Evolutionary conservation across 495 filamentous ascomycete species (phyloP).

Genomic region (Penicillium diatomitis): DNA sequence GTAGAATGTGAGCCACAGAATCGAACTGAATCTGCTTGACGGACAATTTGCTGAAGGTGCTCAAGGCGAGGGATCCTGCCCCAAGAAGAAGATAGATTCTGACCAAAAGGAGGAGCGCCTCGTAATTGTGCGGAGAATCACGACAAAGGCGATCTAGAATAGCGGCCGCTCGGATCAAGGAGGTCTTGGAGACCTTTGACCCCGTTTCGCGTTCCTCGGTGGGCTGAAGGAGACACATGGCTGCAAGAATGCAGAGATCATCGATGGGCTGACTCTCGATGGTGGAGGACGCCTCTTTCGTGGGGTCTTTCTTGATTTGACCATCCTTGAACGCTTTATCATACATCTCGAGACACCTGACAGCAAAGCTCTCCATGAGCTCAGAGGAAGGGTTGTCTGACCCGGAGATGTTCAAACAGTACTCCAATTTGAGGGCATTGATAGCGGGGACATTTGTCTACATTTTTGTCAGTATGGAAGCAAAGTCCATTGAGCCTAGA

Average conservation of each 20-base stretch:
- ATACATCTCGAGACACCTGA: slow-evolving; percentile 41
- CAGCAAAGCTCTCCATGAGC: slow-evolving; percentile 35
- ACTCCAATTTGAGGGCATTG: slow-evolving; percentile 50
- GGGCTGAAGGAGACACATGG: slow-evolving; percentile 44
- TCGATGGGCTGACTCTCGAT: slow-evolving; percentile 51
- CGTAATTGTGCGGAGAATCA: slow-evolving; percentile 49
- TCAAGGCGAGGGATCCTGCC: slow-evolving; percentile 43
- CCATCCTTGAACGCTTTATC: slow-evolving; percentile 8
- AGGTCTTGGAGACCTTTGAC: slow-evolving; percentile 20
- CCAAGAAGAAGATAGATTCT: slow-evolving; percentile 47
- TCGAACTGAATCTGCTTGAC: slow-evolving; percentile 56
- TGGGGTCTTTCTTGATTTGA: background rate
- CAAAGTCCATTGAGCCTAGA: background rate
- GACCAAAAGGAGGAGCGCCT: slow-evolving; percentile 45
- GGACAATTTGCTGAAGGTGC: slow-evolving; percentile 44
- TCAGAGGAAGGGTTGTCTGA: slow-evolving; percentile 22
- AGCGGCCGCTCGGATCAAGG: slow-evolving; percentile 41
- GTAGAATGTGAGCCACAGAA: slow-evolving; percentile 47
- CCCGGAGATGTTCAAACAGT: slow-evolving; percentile 41
- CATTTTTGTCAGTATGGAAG: slow-evolving; percentile 1
- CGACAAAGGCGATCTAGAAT: slow-evolving; percentile 42
- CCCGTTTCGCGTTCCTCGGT: slow-evolving; percentile 12
- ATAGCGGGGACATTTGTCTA: slow-evolving; percentile 31
- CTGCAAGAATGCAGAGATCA: slow-evolving; percentile 46
- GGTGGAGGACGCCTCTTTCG: slow-evolving; percentile 14